Evolutionary conservation across 1,284 basidiomycete species (phyloP), one percentile per base, ranked within the genome.

Genomic region (Meripilus lineatus): DNA sequence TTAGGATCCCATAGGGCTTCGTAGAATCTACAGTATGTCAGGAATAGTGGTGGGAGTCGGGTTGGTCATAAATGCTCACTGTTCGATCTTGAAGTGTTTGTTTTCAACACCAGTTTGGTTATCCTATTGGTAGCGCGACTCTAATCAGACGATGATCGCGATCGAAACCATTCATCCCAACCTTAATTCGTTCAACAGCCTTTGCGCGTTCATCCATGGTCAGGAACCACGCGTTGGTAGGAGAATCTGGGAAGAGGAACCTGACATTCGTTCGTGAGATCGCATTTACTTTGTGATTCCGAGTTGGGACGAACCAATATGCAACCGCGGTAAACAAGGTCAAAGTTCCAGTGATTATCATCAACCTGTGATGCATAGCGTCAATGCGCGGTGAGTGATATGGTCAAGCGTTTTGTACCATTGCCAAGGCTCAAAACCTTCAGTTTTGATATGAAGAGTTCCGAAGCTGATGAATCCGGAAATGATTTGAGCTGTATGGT

Each of bases 401-500:
- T 30, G n/a, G n/a, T 30, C n/a, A 15, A 30, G 28, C 28, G 15
- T 30, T 10, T 30, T 30, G 41, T 49, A 78, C 80, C 82, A 85
- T 66, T 84, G 79, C 82, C 83, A 85, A 0, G 83, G 81, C 50
- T 76, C 70, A 41, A 84, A 75, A 11, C 61, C 57, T 5, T 46
- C 42, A 0, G 74, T 77, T 30, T 70, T 64, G 51, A 84, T 84
- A 48, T 85, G 81, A 23, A 86, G 59, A 0, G 74, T 62, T 11
- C 81, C 84, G 55, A 82, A 89, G 50, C 81, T 77, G 37, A 89
- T 72, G 54, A 89, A 81, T 1, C 82, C 84, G 11, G 77, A 72
- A 44, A 86, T 74, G 44, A 89, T 84, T 57, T 61, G 62, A 20
- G 65, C 68, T 56, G 56, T 50, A 28, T 11, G 20, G 15, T 22